phyloP scores from a whole-genome alignment of 306 rosid species.

The Heteromeles arbutifolia region DNA sequence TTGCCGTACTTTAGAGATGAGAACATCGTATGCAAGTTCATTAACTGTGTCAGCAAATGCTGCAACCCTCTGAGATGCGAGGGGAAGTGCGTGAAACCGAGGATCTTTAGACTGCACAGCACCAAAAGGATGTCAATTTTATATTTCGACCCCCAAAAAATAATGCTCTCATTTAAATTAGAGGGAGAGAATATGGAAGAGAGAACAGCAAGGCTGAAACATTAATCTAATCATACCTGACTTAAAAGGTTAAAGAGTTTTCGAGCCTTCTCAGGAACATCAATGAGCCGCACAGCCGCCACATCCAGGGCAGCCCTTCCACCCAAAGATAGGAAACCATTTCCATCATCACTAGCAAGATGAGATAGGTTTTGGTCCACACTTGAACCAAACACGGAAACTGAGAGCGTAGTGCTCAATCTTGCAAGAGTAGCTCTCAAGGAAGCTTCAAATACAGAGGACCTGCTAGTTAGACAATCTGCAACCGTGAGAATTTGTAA shows the following conservation, averaged over 20 bases:
- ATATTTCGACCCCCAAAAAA: not conserved
- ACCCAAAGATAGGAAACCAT: constrained; percentile 48
- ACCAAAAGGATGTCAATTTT: constrained; percentile 10
- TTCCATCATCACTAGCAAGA: constrained; percentile 31
- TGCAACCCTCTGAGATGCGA: constrained; percentile 91
- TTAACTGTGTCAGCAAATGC: constrained; percentile 87
- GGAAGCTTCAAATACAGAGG: constrained; percentile 98
- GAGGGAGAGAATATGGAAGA: not conserved
- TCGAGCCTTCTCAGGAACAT: constrained; percentile 80
- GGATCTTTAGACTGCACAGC: constrained; percentile 94
- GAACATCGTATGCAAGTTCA: constrained; percentile 95
- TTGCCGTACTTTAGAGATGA: constrained; percentile 94
- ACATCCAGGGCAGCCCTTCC: constrained; percentile 97
- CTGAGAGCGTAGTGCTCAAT: constrained; percentile 75
- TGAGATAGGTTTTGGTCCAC: constrained; percentile 62
- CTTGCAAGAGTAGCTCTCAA: constrained; percentile 92
- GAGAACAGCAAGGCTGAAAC: not conserved
- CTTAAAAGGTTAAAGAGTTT: constrained; percentile 85
- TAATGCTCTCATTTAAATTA: not conserved
- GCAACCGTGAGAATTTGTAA: constrained; percentile 94
- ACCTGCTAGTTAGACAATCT: constrained; percentile 91
- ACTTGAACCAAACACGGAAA: constrained; percentile 84
- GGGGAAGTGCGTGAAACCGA: constrained; percentile 93
- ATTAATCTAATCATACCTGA: constrained; percentile 49
- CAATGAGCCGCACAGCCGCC: constrained; percentile 79